phyloP scores from a whole-genome alignment of 202 grass and related monocot species.

The Carex arenaria region DNA sequence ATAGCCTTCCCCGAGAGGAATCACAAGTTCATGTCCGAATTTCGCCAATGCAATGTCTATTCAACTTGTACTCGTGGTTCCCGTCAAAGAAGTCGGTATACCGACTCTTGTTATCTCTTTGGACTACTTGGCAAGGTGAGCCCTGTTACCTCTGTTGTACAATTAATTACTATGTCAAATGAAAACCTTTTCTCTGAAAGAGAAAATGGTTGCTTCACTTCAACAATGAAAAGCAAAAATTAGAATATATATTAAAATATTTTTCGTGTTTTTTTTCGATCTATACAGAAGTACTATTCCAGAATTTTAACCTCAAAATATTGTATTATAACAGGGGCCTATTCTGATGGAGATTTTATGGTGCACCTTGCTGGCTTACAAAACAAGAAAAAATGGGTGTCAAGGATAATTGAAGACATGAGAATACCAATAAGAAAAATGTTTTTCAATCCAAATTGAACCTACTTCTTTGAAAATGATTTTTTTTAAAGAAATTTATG shows the following conservation, averaged over 20 bases:
- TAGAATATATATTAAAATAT: too few species aligned
- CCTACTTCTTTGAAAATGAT: background rate
- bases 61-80: conserved; percentile 88
- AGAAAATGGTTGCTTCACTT: too few species aligned
- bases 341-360: conserved; percentile 80
- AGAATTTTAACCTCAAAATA: too few species aligned
- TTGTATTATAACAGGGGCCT: conserved; percentile 73
- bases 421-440: conserved; percentile 7
- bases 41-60: conserved; percentile 75
- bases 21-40: too few species aligned
- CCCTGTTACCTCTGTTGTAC: background rate
- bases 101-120: too few species aligned
- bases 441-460: background rate
- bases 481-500: background rate
- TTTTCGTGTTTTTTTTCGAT: too few species aligned
- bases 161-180: too few species aligned
- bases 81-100: conserved; percentile 43
- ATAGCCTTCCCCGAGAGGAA: too few species aligned
- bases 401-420: conserved; percentile 45
- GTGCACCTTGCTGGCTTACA: conserved; percentile 78
- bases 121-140: too few species aligned
- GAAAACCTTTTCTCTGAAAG: too few species aligned
- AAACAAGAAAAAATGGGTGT: conserved; percentile 62
- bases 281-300: too few species aligned
- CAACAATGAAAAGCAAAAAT: too few species aligned